These are phyloP conservation scores for Nymphaea thermarum DNA, from an alignment of 164 flowering plant genomes.

Conservation along the genomic window DNA sequence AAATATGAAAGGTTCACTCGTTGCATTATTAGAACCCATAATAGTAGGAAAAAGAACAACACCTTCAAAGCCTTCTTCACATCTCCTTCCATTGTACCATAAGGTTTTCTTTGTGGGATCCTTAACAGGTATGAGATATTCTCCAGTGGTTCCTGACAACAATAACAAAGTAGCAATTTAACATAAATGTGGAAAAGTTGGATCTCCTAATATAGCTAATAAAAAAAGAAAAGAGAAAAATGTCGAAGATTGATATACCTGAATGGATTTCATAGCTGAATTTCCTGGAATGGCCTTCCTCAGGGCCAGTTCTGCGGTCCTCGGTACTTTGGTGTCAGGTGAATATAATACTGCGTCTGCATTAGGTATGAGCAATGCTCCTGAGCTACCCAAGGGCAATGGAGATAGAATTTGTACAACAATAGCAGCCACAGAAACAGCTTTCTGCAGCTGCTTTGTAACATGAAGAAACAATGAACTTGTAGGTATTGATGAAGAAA, in stretches of 20 bases:
- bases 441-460: too few relatives aligned
- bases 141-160: constrained; percentile 64
- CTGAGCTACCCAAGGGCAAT: constrained; percentile 22
- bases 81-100: constrained; percentile 94
- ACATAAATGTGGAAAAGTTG: too few relatives aligned
- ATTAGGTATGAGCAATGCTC: constrained; percentile 28
- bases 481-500: too few relatives aligned
- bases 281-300: constrained; percentile 92
- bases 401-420: too few relatives aligned
- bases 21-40: too few relatives aligned
- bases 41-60: background rate
- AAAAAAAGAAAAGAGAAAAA: background rate
- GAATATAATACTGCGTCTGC: constrained; percentile 84
- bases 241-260: constrained; percentile 25
- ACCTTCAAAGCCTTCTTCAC: constrained; percentile 92
- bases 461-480: too few relatives aligned
- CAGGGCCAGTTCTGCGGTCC: constrained; percentile 92
- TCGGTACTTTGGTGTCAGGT: constrained; percentile 91
- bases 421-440: too few relatives aligned
- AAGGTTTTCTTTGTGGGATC: constrained; percentile 97
- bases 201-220: too few relatives aligned
- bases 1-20: too few relatives aligned
- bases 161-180: too few relatives aligned
- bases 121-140: constrained; percentile 85
- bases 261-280: constrained; percentile 74